These are phyloP conservation scores for Erodium moschatum DNA, from an alignment of 441 rosid species.

Conservation along the genomic window DNA sequence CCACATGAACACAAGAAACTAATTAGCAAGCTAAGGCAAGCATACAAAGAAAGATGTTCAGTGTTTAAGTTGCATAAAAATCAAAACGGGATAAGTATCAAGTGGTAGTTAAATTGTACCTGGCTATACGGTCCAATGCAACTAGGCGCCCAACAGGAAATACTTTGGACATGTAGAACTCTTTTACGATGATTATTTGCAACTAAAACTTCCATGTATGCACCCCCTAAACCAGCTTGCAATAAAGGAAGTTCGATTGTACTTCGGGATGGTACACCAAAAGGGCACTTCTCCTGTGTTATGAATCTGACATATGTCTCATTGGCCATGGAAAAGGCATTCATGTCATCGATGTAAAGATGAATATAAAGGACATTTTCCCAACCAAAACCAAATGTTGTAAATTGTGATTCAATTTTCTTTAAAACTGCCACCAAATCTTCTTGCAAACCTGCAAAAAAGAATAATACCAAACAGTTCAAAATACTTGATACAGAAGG, in stretches of 20 bases:
- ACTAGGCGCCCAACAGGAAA: constrained; percentile 97
- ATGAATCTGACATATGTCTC: constrained; percentile 74
- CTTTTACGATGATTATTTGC: constrained; percentile 59
- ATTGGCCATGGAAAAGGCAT: constrained; percentile 64
- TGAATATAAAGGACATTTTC: constrained; percentile 71
- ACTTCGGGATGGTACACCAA: constrained; percentile 97
- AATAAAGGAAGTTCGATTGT: constrained; percentile 81
- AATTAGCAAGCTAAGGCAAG: not conserved
- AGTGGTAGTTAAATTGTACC: constrained; percentile 33
- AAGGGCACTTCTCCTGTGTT: constrained; percentile 77
- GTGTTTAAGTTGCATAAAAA: not conserved
- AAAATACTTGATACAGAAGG: not conserved
- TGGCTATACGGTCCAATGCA: constrained; percentile 99
- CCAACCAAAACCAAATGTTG: constrained; percentile 52
- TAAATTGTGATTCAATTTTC: constrained; percentile 55
- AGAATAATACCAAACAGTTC: constrained; percentile 10
- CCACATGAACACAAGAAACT: not conserved
- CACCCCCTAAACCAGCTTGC: constrained; percentile 65
- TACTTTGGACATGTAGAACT: constrained; percentile 93
- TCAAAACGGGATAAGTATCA: not conserved
- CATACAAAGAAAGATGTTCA: not conserved
- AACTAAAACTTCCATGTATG: constrained; percentile 70
- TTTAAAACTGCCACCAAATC: constrained; percentile 48
- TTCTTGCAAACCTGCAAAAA: constrained; percentile 51
- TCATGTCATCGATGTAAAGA: constrained; percentile 75